Conservation (phyloP, 495 filamentous ascomycete genomes). For the Neurospora hispaniola region DNA sequence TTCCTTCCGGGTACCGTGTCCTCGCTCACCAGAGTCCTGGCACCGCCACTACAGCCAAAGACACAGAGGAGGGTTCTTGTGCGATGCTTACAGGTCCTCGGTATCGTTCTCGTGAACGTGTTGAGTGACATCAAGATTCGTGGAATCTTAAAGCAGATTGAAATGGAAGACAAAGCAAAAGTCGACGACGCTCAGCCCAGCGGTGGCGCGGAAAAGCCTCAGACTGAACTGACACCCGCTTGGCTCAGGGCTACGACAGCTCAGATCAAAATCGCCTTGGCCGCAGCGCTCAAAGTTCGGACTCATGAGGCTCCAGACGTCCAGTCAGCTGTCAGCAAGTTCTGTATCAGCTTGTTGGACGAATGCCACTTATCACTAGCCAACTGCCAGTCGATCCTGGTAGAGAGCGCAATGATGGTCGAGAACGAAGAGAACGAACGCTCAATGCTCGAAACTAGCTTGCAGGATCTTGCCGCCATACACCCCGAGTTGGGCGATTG, state of each 20-base stretch:
- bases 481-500: slow-evolving; percentile 54
- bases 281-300: slow-evolving; percentile 67
- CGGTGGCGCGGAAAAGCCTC: slow-evolving; percentile 3
- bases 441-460: slow-evolving; percentile 29
- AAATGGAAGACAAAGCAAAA: slow-evolving; percentile 4
- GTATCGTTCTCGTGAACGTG: slow-evolving; percentile 48
- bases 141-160: slow-evolving; percentile 23
- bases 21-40: slow-evolving; percentile 62
- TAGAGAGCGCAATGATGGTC: slow-evolving; percentile 74
- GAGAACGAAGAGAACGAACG: slow-evolving; percentile 42
- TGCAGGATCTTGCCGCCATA: slow-evolving; percentile 52
- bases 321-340: slow-evolving; percentile 48
- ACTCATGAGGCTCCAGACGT: slow-evolving; percentile 64
- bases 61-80: slow-evolving; percentile 55
- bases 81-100: slow-evolving; percentile 48
- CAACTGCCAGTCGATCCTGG: slow-evolving; percentile 57
- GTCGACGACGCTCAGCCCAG: not conserved
- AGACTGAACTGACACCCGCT: slow-evolving; percentile 35
- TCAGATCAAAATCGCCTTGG: slow-evolving; percentile 78
- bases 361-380: slow-evolving; percentile 64
- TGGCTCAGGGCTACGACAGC: slow-evolving; percentile 76
- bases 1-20: slow-evolving; percentile 89
- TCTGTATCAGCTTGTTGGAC: slow-evolving; percentile 67
- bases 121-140: slow-evolving; percentile 52
- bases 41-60: slow-evolving; percentile 52